Evolutionary conservation across 1,284 basidiomycete species (phyloP), one percentile per base, ranked within the genome.

Genomic region (Thecaphora thlaspeos): DNA sequence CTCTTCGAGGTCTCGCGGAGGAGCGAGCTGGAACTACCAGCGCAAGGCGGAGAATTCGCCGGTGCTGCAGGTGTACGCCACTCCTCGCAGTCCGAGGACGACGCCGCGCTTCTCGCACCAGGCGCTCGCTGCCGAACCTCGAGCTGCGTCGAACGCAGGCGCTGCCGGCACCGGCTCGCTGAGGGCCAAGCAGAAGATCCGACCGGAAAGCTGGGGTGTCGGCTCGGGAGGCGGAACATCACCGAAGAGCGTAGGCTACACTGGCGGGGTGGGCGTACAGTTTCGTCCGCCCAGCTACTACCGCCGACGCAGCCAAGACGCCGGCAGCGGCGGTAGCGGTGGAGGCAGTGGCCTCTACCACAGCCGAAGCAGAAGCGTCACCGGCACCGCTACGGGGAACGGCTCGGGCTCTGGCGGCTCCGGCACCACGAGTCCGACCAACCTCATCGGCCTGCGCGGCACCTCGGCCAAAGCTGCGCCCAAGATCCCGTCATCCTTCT

Each of bases 71-170:
- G 51, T 51, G 45, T 36, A 53, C 14, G 51, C 58, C 10, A 61
- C 56, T 15, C 60, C 64, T 12, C 48, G 58, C 18, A 68, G 65
- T 21, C 65, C 65, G 11, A 44, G 65, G 2, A 53, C 55, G 57
- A 49, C 46, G 0, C 46, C 57, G 2, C 46, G 61, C 10, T 44
- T 59, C 36, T 34, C 32, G 7, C 5, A 28, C 26, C 7, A 5
- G 26, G 11, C 11, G 12, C 11, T 34, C 32, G 11, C 11, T 34
- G 5, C 15, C 32, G 32, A 17, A 3, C 32, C 11, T 8, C 32
- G 32, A 7, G 5, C 32, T 7, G 5, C 32, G 32, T 14, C 32
- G 15, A 17, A 11, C 10, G 10, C 11, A 34, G 32, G 10, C 10
- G 32, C 32, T 34, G 5, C 50, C 46, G 10, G 49, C 41, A 12